Conservation (phyloP, 1,284 basidiomycete species). For the Lentinula novae-zelandiae region DNA sequence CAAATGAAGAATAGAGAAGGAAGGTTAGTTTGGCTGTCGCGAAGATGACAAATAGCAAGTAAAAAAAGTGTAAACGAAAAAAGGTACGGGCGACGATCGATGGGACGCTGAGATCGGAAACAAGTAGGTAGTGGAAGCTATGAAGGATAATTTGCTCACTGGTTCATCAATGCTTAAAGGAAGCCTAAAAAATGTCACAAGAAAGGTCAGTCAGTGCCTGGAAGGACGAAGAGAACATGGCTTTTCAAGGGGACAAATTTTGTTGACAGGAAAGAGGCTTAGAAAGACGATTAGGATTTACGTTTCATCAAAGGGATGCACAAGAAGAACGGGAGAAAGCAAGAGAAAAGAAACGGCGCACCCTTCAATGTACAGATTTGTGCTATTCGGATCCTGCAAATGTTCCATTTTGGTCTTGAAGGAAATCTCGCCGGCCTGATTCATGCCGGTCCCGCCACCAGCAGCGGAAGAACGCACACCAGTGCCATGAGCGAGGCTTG, state of each 20-base stretch:
- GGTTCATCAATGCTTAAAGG: conserved; percentile 55
- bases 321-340: no score
- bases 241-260: neutral
- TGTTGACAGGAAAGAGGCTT: neutral
- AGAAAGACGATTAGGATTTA: no score
- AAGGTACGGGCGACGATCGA: neutral
- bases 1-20: neutral
- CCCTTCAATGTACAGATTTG: conserved; percentile 76
- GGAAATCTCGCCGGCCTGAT: conserved; percentile 22
- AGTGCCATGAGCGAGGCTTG: conserved; percentile 12
- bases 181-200: conserved; percentile 33
- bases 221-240: neutral
- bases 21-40: conserved; percentile 1
- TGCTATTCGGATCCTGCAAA: conserved; percentile 55
- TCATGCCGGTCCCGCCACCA: neutral
- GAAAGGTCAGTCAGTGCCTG: neutral
- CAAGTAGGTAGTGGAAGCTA: neutral
- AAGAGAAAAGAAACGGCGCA: conserved; percentile 23
- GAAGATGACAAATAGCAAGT: neutral
- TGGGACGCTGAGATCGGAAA: neutral
- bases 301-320: neutral
- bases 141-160: conserved; percentile 23
- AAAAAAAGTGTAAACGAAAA: neutral
- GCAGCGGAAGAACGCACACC: conserved; percentile 27
- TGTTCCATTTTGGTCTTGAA: conserved; percentile 74